Conservation (phyloP, 768 basidiomycete species). For the Austroboletus eburneus region DNA sequence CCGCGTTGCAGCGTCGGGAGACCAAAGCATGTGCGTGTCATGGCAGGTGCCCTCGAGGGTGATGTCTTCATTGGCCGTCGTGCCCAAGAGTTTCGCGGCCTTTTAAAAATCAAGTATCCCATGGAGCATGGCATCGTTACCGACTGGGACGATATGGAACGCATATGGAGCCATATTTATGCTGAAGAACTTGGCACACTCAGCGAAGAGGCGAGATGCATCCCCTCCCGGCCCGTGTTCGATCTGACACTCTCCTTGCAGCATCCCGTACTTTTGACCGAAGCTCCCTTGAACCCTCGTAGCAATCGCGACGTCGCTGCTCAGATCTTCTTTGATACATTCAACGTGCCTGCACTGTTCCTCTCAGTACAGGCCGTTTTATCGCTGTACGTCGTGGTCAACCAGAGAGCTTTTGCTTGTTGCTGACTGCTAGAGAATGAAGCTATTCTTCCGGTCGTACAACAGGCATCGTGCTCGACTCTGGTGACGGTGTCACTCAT, state of each 20-base stretch:
- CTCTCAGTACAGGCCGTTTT: constrained; percentile 97
- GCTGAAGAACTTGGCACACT: constrained; percentile 92
- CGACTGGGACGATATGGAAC: constrained; percentile 99
- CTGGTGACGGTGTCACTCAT: constrained; percentile 98
- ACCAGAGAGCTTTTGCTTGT: neutral
- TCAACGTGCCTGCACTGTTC: constrained; percentile 97
- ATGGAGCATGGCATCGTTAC: constrained; percentile 99
- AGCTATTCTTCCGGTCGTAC: constrained; percentile 98
- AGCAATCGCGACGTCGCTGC: constrained; percentile 95
- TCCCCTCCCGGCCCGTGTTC: neutral
- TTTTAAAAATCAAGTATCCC: constrained; percentile 97
- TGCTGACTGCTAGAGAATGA: constrained; percentile 14
- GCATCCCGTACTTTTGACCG: constrained; percentile 97
- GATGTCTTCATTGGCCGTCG: constrained; percentile 94
- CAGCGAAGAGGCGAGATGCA: constrained; percentile 81
- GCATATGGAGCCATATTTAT: constrained; percentile 98
- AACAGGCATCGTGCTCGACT: constrained; percentile 98
- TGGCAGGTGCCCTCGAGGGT: constrained; percentile 96
- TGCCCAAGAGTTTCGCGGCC: constrained; percentile 92
- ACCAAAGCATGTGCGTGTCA: constrained; percentile 95
- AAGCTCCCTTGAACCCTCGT: constrained; percentile 95
- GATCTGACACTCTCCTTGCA: constrained; percentile 32
- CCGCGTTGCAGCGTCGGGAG: constrained; percentile 71
- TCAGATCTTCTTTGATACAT: constrained; percentile 99
- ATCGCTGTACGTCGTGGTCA: constrained; percentile 68